Evolutionary conservation across 2,329 filamentous ascomycete genomes (phyloP).

Genomic region (Claviceps fusiformis): DNA sequence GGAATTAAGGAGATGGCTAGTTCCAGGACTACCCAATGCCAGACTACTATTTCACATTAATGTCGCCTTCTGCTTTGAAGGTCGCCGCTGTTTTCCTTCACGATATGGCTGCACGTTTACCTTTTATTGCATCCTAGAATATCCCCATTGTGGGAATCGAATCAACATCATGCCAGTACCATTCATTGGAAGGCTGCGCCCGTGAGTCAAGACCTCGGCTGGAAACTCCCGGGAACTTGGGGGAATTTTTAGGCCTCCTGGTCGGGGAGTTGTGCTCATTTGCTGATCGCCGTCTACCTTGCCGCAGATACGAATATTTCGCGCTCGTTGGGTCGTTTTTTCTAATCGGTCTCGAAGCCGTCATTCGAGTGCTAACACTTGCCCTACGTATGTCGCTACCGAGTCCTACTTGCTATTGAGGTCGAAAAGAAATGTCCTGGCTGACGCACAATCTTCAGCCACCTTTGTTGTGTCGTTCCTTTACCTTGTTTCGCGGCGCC

Average conservation of each 20-base stretch:
- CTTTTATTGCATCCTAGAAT: not conserved
- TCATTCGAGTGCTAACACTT: conserved; percentile 76
- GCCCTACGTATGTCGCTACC: conserved; percentile 54
- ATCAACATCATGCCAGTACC: conserved; percentile 33
- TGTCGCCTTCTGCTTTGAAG: not conserved
- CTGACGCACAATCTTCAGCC: conserved; percentile 34
- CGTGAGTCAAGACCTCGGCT: conserved; percentile 24
- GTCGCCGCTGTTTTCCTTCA: not conserved
- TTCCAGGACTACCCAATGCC: too few species aligned
- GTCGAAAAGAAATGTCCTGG: conserved; percentile 4
- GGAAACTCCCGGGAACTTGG: conserved; percentile 1
- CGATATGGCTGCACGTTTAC: not conserved
- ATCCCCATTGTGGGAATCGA: not conserved
- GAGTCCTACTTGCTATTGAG: conserved; percentile 8
- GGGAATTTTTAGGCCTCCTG: not conserved
- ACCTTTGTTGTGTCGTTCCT: conserved; percentile 67
- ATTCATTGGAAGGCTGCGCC: conserved; percentile 37
- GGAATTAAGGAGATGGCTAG: too few species aligned
- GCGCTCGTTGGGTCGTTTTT: conserved; percentile 73
- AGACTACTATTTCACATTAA: not conserved
- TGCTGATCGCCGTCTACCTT: not conserved
- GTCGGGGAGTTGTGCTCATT: not conserved
- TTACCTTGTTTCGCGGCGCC: conserved; percentile 65
- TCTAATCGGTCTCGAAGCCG: conserved; percentile 66
- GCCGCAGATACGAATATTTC: conserved; percentile 63